Base-by-base conservation (phyloP, 257 asterid species). In the Nicotiana benthamiana region DNA sequence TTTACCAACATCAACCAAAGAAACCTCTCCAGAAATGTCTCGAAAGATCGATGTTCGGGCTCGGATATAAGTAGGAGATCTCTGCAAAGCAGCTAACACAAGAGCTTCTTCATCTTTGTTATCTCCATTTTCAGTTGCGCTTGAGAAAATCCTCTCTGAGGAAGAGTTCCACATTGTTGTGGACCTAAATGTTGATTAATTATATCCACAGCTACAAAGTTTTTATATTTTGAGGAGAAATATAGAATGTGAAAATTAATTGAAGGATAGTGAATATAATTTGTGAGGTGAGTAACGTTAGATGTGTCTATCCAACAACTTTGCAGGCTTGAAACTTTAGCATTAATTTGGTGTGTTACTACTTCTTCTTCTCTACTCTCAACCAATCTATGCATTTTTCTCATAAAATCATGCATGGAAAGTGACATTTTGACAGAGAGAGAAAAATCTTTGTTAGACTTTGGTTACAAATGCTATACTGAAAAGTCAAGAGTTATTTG, bases 11-110 rank as follows among this genome's bases (percentile, higher is more conserved):
- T 91, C 89, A 74, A 92, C 88, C 83, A 92, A 43, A 26, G 97
- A 83, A 34, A 91, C 81, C 87, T 86, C 91, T 48, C 98, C 98
- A 0, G 78, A 87, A 5, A 48, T 80, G 65, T 76, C 87, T 2
- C 93, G 88, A 20, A 87, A 89, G 63, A 90, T 74, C 36, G 94
- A 90, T 13, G 86, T 89, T 53, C 85, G 84, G 13, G 98, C 92
- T 62, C 94, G 88, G n/a, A 89, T 86, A 56, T n/a, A 79, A 54
- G 94, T 92, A 24, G 94, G 94, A 48, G 97, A 90, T 80, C 91
- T 89, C 88, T 87, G 92, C 87, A 94, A 57, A 34, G 97, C 88
- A 61, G 92, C 95, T 91, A 90, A 57, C 24, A 84, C 85, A 59
- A 87, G 91, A 61, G 86, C 93, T 79, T 89, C 94, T 82, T 89